Evolutionary conservation across 2,329 filamentous ascomycete species (phyloP).

Genomic region (Fusarium haematococcum): DNA sequence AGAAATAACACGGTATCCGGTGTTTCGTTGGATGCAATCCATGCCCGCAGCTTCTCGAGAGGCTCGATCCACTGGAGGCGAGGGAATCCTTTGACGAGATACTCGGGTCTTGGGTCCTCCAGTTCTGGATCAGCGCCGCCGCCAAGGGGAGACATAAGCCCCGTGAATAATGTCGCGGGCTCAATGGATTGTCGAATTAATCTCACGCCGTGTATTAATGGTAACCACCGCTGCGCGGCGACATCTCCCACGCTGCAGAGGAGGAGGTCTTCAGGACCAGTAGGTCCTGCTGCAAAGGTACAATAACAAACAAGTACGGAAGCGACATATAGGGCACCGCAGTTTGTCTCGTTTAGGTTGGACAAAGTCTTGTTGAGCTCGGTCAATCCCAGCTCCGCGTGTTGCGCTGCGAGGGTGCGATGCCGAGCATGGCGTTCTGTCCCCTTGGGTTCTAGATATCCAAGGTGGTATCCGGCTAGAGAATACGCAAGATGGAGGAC

Average conservation of each 20-base stretch:
- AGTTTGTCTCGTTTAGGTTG: conserved; percentile 43
- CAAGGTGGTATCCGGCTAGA: conserved; percentile 45
- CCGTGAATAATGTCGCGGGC: conserved; percentile 44
- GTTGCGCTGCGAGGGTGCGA: conserved; percentile 39
- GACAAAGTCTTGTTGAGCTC: conserved; percentile 43
- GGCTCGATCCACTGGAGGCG: conserved; percentile 39
- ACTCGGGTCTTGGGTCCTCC: conserved; percentile 38
- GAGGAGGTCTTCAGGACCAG: conserved; percentile 43
- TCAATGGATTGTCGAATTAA: conserved; percentile 42
- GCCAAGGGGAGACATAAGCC: conserved; percentile 42
- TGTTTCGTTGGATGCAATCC: conserved; percentile 40
- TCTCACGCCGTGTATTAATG: conserved; percentile 43
- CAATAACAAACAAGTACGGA: conserved; percentile 46
- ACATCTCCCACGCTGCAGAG: conserved; percentile 41
- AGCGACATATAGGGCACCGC: conserved; percentile 46
- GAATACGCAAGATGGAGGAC: conserved; percentile 46
- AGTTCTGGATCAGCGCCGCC: conserved; percentile 15
- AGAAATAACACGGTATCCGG: conserved; percentile 43
- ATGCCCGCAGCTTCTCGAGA: conserved; percentile 35
- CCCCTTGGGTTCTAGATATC: conserved; percentile 33
- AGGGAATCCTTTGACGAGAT: conserved; percentile 36
- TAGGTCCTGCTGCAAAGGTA: conserved; percentile 47
- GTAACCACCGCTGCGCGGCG: conserved; percentile 40
- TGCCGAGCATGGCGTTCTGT: conserved; percentile 32
- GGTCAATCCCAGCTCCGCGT: conserved; percentile 41